These are phyloP conservation scores for Ceratocystis papillata DNA, from an alignment of 2,329 filamentous ascomycete species.

Conservation along the genomic window DNA sequence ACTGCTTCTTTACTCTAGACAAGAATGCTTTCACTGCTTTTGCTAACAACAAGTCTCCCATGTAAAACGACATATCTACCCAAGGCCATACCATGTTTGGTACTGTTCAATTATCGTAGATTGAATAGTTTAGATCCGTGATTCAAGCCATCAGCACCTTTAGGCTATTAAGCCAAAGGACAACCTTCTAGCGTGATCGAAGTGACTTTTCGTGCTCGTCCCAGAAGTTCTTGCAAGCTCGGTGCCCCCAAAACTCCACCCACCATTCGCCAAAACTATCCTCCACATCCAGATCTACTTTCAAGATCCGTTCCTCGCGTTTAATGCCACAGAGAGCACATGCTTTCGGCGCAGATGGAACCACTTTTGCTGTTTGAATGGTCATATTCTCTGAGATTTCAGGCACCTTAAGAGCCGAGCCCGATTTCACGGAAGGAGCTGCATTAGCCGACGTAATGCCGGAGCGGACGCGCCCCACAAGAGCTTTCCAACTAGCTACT, in stretches of 20 bases:
- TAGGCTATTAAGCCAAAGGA: background rate
- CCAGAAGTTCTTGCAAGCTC: slow-evolving; percentile 78
- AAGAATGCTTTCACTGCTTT: no score
- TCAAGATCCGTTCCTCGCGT: slow-evolving; percentile 69
- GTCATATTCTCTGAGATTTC: slow-evolving; percentile 60
- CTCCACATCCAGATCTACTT: slow-evolving; percentile 64
- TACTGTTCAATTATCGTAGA: no score
- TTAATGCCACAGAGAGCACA: slow-evolving; percentile 83
- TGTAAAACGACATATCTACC: no score
- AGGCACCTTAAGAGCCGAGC: slow-evolving; percentile 46
- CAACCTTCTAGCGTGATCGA: slow-evolving; percentile 49
- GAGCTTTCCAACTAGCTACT: slow-evolving; percentile 60
- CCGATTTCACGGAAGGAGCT: slow-evolving; percentile 37
- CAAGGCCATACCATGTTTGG: no score
- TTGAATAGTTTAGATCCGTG: no score
- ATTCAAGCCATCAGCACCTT: background rate
- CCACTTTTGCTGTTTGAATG: slow-evolving; percentile 60
- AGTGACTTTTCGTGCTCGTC: slow-evolving; percentile 59
- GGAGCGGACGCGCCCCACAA: slow-evolving; percentile 63
- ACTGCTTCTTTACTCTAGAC: no score
- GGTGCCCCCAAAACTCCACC: slow-evolving; percentile 78
- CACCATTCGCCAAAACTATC: slow-evolving; percentile 97
- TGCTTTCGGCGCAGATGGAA: slow-evolving; percentile 58
- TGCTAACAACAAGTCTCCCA: no score
- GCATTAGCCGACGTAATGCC: slow-evolving; percentile 58